These are phyloP conservation scores for Xylariaceae sp. DNA, from an alignment of 2,329 filamentous ascomycete species.

Conservation along the genomic window DNA sequence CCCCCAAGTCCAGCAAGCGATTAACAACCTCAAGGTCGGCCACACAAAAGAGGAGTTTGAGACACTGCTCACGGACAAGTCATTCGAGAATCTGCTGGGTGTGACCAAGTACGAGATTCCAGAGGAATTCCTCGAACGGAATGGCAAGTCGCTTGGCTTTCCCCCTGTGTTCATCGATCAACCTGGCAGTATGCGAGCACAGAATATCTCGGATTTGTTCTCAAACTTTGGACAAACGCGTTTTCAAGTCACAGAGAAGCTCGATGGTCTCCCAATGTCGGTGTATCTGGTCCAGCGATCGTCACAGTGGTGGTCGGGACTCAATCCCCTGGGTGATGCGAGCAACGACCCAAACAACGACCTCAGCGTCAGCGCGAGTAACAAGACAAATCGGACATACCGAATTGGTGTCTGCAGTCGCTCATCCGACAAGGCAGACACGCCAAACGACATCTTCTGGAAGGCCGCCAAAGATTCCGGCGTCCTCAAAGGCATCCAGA, in stretches of 20 bases:
- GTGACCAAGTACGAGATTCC: constrained; percentile 29
- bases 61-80: constrained; percentile 15
- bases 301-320: constrained; percentile 19
- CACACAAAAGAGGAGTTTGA: constrained; percentile 12
- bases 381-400: neutral
- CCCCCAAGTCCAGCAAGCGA: constrained; percentile 15
- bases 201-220: constrained; percentile 26
- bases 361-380: neutral
- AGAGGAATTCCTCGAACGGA: neutral
- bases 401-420: constrained; percentile 25
- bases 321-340: constrained; percentile 17
- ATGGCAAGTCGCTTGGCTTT: constrained; percentile 9
- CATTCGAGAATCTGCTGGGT: constrained; percentile 27
- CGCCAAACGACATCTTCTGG: constrained; percentile 23
- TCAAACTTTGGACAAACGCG: constrained; percentile 1
- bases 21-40: constrained; percentile 16
- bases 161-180: constrained; percentile 29
- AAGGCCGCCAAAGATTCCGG: constrained; percentile 19
- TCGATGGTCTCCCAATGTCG: constrained; percentile 33
- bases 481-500: constrained; percentile 15
- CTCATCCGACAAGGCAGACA: constrained; percentile 18
- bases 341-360: neutral
- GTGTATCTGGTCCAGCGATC: constrained; percentile 25
- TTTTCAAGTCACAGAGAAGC: constrained; percentile 34
- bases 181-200: constrained; percentile 26